Base-by-base conservation (phyloP, 2,329 filamentous ascomycete species). In the Clonostachys rhizophaga region DNA sequence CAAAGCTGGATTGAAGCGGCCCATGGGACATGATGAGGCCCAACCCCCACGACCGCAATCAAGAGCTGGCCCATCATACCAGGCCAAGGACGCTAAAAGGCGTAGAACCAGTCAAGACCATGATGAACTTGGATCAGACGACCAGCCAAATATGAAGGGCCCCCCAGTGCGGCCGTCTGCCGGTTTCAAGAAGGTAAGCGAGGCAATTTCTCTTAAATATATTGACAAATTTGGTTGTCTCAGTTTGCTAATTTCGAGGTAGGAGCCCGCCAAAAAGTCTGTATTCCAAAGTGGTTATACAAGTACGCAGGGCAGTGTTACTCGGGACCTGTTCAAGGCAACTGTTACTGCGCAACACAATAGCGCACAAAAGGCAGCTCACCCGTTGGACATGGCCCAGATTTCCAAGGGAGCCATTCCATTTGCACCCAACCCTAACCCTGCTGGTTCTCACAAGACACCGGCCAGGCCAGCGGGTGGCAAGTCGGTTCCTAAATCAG, bases 351-450 rank as follows among this genome's bases (percentile, higher is more conserved):
- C 76, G 17, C 87, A 90, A 57, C 84, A 89, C 54, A 78, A 81
- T 56, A 75, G 78, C 53, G 80, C 87, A 36, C 67, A 71, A 45
- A 84, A 86, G 62, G 69, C 78, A 4, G 76, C 72, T 2, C 84
- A 91, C 57, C 87, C 87, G 3, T 72, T 91, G 59, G 89, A 94
- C 55, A 91, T 92, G 81, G 81, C 86, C n/a, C 88, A 92, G 60
- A 84, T 92, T 50, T 88, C 89, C 8, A 95, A 87, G 66, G 88
- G 83, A n/a, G 84, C 87, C 30, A 96, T 96, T 55, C 88, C 90
- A 3, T 96, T 96, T 60, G 90, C 90, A 7, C 80, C 91, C 17
- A 83, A 81, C 50, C 71, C 78, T 9, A 85, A 79, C 54, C 71
- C 77, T 9, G 69, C 72, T 33, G 77, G 64, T 42, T 69, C 75